These are phyloP conservation scores for Pleurotus platypus DNA, from an alignment of 768 basidiomycete species.

Conservation along the genomic window DNA sequence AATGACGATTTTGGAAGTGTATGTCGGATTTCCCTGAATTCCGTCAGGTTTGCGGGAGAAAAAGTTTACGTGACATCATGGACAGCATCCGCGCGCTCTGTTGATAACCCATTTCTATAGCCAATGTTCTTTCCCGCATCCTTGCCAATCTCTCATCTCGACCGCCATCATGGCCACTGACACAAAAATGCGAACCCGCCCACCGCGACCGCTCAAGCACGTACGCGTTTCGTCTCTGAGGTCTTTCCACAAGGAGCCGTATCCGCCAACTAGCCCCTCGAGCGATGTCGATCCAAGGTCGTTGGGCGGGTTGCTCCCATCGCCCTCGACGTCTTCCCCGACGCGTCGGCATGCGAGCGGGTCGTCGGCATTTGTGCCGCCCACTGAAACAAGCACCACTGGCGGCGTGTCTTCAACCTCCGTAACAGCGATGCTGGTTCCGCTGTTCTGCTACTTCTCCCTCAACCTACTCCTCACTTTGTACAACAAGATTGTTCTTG, in stretches of 20 bases:
- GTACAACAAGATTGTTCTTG: slow-evolving; percentile 92
- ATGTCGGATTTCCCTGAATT: no score
- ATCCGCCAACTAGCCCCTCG: not conserved
- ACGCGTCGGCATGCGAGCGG: not conserved
- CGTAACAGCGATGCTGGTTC: slow-evolving; percentile 38
- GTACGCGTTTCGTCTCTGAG: slow-evolving; percentile 4
- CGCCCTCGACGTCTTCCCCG: slow-evolving; percentile 3
- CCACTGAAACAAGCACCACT: slow-evolving; percentile 9
- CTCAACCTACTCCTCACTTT: slow-evolving; percentile 92
- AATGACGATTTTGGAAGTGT: no score
- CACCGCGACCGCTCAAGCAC: slow-evolving; percentile 3
- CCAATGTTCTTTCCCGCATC: not conserved
- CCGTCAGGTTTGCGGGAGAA: no score
- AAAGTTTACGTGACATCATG: no score
- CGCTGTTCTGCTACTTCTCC: slow-evolving; percentile 77
- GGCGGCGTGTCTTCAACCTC: slow-evolving; percentile 13
- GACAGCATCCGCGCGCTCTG: no score
- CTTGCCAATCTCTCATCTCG: not conserved
- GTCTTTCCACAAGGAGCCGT: slow-evolving; percentile 7
- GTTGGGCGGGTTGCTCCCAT: slow-evolving; percentile 4
- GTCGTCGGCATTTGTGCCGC: slow-evolving; percentile 8
- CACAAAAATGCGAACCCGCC: not conserved
- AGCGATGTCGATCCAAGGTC: not conserved
- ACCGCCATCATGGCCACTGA: not conserved
- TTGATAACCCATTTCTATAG: no score